A percentile compares a stretch with the other conserved stretches of the same genome.
These are phyloP conservation scores for Ustilago loliicola DNA, from an alignment of 1,284 basidiomycete species.

Conservation along the genomic window DNA sequence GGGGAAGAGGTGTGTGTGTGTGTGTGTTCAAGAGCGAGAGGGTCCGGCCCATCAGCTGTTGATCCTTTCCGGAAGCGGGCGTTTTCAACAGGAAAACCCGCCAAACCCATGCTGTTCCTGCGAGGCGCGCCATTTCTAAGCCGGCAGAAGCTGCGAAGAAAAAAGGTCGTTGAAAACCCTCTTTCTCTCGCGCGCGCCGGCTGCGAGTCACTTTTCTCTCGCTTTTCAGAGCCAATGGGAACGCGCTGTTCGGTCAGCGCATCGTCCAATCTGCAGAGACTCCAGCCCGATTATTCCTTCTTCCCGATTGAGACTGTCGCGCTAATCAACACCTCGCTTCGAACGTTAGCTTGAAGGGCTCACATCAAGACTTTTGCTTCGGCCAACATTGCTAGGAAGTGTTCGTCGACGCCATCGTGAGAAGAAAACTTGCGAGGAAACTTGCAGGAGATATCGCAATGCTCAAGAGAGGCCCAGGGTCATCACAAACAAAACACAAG, in stretches of 20 bases:
- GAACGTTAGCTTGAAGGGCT: neutral
- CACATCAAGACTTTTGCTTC: too few species aligned
- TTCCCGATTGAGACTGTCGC: neutral
- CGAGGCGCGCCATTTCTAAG: slow-evolving; percentile 12
- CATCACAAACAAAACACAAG: neutral
- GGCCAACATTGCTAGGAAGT: too few species aligned
- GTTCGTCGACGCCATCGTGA: too few species aligned
- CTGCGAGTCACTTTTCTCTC: neutral
- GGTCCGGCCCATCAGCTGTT: slow-evolving; percentile 7
- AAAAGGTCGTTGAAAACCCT: slow-evolving; percentile 12
- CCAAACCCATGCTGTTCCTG: slow-evolving; percentile 9
- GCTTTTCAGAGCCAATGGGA: slow-evolving; percentile 29
- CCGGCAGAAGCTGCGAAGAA: slow-evolving; percentile 1
- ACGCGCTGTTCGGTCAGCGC: slow-evolving; percentile 30
- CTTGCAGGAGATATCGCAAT: too few species aligned
- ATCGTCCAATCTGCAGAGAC: neutral
- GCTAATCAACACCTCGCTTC: neutral
- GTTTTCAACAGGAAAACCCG: slow-evolving; percentile 32
- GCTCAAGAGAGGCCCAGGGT: neutral
- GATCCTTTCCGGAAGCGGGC: slow-evolving; percentile 28
- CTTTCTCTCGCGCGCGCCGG: slow-evolving; percentile 11
- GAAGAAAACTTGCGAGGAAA: too few species aligned
- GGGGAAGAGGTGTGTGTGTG: neutral
- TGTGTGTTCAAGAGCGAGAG: neutral
- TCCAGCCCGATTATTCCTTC: neutral